Percentiles rank a stretch among this genome's conserved stretches.
Conservation (phyloP, 192 early-diverging fungal genomes). For the Helicostylum pulchrum region DNA sequence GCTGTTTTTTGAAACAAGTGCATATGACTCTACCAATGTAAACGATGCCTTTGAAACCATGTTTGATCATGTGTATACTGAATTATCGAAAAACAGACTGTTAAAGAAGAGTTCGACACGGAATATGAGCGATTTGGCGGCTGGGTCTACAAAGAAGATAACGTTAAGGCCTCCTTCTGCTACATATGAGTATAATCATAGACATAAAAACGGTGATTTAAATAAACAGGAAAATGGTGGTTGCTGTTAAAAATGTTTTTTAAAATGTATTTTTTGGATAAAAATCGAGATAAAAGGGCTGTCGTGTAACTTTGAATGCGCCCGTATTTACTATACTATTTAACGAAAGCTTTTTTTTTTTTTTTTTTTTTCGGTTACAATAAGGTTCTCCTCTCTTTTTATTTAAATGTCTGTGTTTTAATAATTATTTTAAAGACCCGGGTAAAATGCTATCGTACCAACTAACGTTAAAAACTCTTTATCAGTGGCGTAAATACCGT, state of each 20-base stretch:
- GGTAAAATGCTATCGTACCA: too few relatives aligned
- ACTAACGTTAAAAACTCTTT: too few relatives aligned
- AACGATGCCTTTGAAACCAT: conserved; percentile 75
- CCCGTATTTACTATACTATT: too few relatives aligned
- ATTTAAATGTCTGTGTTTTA: too few relatives aligned
- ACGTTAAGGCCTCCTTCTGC: conserved; percentile 41
- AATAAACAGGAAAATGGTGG: conserved; percentile 36
- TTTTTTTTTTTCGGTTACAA: too few relatives aligned
- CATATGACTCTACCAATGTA: conserved; percentile 72
- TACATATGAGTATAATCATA: conserved; percentile 30
- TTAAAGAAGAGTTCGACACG: conserved; percentile 11
- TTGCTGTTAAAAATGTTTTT: conserved; percentile 23
- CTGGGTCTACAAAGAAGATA: conserved; percentile 10
- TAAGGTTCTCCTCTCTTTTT: too few relatives aligned
- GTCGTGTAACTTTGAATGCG: too few relatives aligned
- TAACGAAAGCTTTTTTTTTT: too few relatives aligned
- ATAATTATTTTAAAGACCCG: too few relatives aligned
- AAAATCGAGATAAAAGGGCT: too few relatives aligned
- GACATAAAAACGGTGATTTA: conserved; percentile 20
- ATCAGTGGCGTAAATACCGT: too few relatives aligned
- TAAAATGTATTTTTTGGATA: too few relatives aligned
- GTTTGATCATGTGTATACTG: conserved; percentile 69
- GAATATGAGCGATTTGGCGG: background rate
- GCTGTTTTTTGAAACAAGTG: conserved; percentile 81
- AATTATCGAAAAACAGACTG: conserved; percentile 22